Base-by-base conservation (phyloP, 257 asterid species). In the Solanum neorickii region DNA sequence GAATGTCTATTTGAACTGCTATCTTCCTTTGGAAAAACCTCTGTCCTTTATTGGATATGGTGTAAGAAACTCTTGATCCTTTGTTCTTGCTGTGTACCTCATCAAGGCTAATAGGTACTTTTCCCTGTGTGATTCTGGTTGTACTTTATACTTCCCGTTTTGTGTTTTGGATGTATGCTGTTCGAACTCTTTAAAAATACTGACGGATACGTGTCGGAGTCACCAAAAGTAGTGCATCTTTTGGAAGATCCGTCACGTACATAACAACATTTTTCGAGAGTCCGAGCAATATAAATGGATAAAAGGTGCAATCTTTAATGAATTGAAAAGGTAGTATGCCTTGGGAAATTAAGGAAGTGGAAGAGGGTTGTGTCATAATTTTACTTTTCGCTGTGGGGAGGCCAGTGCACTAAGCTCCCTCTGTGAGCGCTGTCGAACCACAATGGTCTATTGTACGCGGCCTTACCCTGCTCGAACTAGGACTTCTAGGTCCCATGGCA, bases 41-140 rank as follows among this genome's bases (percentile, higher is more conserved):
- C 84, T 84, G 82, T 87, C 69, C 87, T 88, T 76, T n/a, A 80
- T 70, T 77, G 87, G 91, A 82, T 87, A 91, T 90, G 92, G 80
- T 87, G 90, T 90, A 85, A 89, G 84, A 66, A 74, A 65, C 74
- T 76, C 52, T 80, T 83, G 83, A 86, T 86, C 86, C 42, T 83
- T 87, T 90, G 82, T 87, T 86, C 42, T 52, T 86, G 65, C 27
- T 88, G 33, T 76, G 88, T 86, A 16, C 86, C 89, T 85, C 69
- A 86, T 86, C 49, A 66, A 84, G 87, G 56, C 83, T 86, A 73
- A 73, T 90, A 84, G 93, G 93, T 92, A 88, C 78, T 44, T 49
- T 77, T 83, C 59, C 13, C 25, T 3, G 72, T 74, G 27, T 60
- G 86, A 5, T 87, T 86, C 77, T 84, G 60, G 56, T 86, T 82